Evolutionary conservation across 1,284 basidiomycete species (phyloP), one percentile per base, ranked within the genome.

Genomic region (Phaffia rhodozyma): DNA sequence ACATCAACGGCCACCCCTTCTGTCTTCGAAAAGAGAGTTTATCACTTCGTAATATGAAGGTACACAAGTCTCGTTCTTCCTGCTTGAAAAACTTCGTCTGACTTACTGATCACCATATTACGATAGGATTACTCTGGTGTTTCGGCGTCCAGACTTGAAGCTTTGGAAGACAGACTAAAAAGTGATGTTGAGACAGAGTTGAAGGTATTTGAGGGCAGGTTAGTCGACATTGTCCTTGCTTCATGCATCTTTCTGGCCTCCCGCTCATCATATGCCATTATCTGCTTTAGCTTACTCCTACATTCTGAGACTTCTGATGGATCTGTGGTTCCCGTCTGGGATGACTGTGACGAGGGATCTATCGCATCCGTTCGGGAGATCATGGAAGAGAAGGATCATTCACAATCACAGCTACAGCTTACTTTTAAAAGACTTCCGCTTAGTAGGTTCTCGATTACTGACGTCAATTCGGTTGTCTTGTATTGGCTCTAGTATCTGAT

Each of bases 91-190:
- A 1, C 18, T 4, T 2, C 34, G 30, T 11, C 0, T 50, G 20
- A 23, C 47, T 21, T 11, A 27, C 1, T 2, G n/a, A 3, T 5
- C 25, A 32, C 11, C 23, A 48, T 11, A 55, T 91, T 92, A 71
- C 89, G 91, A 85, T 68, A 89, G 56, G 91, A 93, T 74, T 93
- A 91, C 74, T 87, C 89, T 52, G 92, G 92, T 5, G 96, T 97
- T 55, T 94, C 91, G 0, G 83, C 89, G 6, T 84, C 85, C 27
- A 83, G 93, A 21, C 76, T 97, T 54, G 93, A 96, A 72, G 81
- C 87, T 2, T 79, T 97, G 21, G 96, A 99, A 73, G 91, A 97
- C 67, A 82, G 96, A 20, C 81, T 99, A 6, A 86, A 86, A 72
- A 86, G 86, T 66, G 96, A 99, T 74, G 89, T 98, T 9, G 76